phyloP scores from a whole-genome alignment of 2,329 filamentous ascomycete genomes.

The Cladobotryum mycophilum region DNA sequence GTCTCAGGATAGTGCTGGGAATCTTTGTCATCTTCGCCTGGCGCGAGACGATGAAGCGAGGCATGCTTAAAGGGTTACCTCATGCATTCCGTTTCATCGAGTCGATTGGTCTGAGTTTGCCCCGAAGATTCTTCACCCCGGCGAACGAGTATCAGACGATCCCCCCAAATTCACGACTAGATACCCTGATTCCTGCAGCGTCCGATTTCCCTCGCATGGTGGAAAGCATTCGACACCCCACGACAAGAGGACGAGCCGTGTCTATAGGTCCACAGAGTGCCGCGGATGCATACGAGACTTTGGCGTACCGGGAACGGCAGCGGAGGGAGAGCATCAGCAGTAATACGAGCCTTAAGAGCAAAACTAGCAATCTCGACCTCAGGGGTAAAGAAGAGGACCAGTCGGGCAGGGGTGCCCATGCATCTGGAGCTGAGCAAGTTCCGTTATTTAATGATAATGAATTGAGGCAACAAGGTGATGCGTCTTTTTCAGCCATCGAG shows the following conservation, averaged over 20 bases:
- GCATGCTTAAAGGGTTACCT: constrained; percentile 69
- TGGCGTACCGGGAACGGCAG: constrained; percentile 75
- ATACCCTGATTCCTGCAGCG: constrained; percentile 87
- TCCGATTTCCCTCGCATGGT: constrained; percentile 79
- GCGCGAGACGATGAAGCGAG: constrained; percentile 84
- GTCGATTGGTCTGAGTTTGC: constrained; percentile 69
- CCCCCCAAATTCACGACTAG: constrained; percentile 57
- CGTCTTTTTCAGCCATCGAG: constrained; percentile 30
- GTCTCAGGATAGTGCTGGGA: constrained; percentile 67
- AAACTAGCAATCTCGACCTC: constrained; percentile 38
- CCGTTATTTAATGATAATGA: constrained; percentile 56
- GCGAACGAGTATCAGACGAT: constrained; percentile 88
- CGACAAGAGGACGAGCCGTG: constrained; percentile 65
- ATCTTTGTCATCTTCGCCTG: constrained; percentile 81
- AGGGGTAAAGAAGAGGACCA: constrained; percentile 32
- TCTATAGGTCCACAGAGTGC: constrained; percentile 93
- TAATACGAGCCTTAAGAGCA: constrained; percentile 42
- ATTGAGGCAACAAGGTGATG: constrained; percentile 62
- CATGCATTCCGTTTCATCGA: constrained; percentile 85
- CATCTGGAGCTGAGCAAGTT: constrained; percentile 38
- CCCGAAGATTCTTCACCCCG: constrained; percentile 83
- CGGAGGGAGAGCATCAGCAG: constrained; percentile 50
- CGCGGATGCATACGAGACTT: constrained; percentile 90
- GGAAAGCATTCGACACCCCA: constrained; percentile 71
- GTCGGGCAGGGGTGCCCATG: constrained; percentile 33